Evolutionary conservation across 371 early-diverging fungal species (phyloP).

Genomic region (Mortierella sp.): DNA sequence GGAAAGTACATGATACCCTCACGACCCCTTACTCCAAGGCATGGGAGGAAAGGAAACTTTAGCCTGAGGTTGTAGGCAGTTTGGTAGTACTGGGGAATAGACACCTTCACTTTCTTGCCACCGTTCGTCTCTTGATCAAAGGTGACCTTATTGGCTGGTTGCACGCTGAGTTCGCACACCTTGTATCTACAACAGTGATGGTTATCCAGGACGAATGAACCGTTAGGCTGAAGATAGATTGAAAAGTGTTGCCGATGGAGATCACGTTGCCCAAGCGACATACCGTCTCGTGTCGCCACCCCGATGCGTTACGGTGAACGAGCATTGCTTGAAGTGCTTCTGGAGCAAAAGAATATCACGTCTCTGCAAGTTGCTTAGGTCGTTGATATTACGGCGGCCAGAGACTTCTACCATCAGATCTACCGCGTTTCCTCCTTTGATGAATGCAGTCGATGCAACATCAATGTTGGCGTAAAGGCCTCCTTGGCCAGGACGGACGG

Average conservation of each 20-base stretch:
- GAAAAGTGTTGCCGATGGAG: too few relatives aligned
- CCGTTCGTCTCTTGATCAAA: constrained; percentile 56
- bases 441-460: constrained; percentile 23
- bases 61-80: constrained; percentile 63
- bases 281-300: too few relatives aligned
- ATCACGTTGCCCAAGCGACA: too few relatives aligned
- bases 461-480: constrained; percentile 32
- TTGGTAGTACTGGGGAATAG: constrained; percentile 71
- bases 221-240: too few relatives aligned
- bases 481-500: constrained; percentile 66
- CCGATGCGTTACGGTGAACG: too few relatives aligned
- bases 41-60: constrained; percentile 76
- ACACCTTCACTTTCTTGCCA: constrained; percentile 40
- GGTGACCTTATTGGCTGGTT: constrained; percentile 63
- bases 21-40: constrained; percentile 62
- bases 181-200: constrained; percentile 72
- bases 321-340: too few relatives aligned
- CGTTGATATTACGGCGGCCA: too few relatives aligned
- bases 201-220: too few relatives aligned
- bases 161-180: constrained; percentile 61
- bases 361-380: too few relatives aligned
- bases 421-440: constrained; percentile 37
- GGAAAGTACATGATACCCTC: constrained; percentile 63
- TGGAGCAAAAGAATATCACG: too few relatives aligned
- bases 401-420: constrained; percentile 15